phyloP scores from a whole-genome alignment of 768 basidiomycete species.

The Leucocoprinus leucothites region DNA sequence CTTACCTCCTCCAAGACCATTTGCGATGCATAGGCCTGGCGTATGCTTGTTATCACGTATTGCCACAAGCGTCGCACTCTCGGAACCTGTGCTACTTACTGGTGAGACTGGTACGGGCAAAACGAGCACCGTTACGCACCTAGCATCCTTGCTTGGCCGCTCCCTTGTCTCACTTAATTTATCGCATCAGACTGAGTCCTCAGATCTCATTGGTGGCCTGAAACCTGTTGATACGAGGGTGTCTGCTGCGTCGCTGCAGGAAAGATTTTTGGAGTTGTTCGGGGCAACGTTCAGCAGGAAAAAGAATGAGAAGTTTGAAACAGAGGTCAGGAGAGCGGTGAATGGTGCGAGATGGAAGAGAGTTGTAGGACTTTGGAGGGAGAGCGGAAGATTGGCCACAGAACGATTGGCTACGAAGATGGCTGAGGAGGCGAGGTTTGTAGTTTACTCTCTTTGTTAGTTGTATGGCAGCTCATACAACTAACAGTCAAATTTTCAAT shows the following conservation, averaged over 20 bases:
- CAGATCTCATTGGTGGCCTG: constrained; percentile 92
- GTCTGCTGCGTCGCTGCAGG: constrained; percentile 68
- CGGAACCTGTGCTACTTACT: constrained; percentile 86
- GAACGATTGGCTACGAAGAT: constrained; percentile 49
- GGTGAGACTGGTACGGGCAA: constrained; percentile 99
- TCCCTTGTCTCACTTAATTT: constrained; percentile 88
- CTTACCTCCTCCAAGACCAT: constrained; percentile 52
- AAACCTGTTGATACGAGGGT: constrained; percentile 91
- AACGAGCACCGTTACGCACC: constrained; percentile 86
- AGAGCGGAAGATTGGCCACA: constrained; percentile 66
- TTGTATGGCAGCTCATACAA: constrained; percentile 9
- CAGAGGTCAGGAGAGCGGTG: constrained; percentile 77
- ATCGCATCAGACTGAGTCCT: constrained; percentile 94
- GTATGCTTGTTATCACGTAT: constrained; percentile 77
- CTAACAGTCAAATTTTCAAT: constrained; percentile 10
- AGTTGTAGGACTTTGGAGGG: constrained; percentile 79
- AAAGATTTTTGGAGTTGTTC: constrained; percentile 78
- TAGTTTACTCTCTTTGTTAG: neutral
- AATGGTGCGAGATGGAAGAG: constrained; percentile 84
- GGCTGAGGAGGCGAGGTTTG: constrained; percentile 24
- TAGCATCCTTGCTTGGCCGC: constrained; percentile 73
- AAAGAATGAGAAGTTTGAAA: constrained; percentile 86
- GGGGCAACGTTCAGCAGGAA: constrained; percentile 83
- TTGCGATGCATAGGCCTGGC: constrained; percentile 87
- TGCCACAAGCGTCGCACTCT: constrained; percentile 62